Base-by-base conservation (phyloP, 1,139 yeast species). In the Saccharomyces pastorianus region DNA sequence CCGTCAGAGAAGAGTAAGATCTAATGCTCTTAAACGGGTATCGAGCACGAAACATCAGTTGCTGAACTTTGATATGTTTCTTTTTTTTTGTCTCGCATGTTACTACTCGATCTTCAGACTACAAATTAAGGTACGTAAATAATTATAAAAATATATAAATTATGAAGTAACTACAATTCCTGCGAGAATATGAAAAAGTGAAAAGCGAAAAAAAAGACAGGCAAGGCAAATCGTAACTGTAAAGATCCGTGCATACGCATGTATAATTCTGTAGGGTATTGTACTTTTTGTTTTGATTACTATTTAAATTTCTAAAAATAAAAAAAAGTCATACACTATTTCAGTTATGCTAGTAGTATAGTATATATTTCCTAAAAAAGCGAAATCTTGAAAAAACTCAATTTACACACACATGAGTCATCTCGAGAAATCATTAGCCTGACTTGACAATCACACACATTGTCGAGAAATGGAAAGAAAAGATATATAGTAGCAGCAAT, bases 1-100 rank as follows among this genome's bases (percentile, higher is more conserved):
- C 44, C 6, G 59, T 57, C 13, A 49, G 48, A 4, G 61, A 58
- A 6, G 31, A 38, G 7, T 38, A 38, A 5, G 11, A 20, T 20
- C 44, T 38, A 20, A 20, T 20, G 23, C 23, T 20, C 23, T 20
- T 20, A 20, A 20, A 20, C 23, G 23, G 23, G 23, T 20, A 20
- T 4, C 23, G 23, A 20, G 23, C 23, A 20, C 23, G 23, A 20
- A 20, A 20, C 23, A 20, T 20, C 23, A 4, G 23, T 20, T 20
- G 3, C 23, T 20, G 4, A 20, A 20, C 23, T 20, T n/a, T n/a
- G n/a, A n/a, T n/a, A n/a, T n/a, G n/a, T n/a, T n/a, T n/a, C n/a
- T n/a, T 20, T 20, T 20, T 20, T 20, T 20, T 3, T 20, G 23
- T 20, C 23, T 20, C 23, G 23, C 23, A 20, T 20, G 23, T 20